phyloP scores from a whole-genome alignment of 1,284 basidiomycete species.

The Ustilago loliicola region DNA sequence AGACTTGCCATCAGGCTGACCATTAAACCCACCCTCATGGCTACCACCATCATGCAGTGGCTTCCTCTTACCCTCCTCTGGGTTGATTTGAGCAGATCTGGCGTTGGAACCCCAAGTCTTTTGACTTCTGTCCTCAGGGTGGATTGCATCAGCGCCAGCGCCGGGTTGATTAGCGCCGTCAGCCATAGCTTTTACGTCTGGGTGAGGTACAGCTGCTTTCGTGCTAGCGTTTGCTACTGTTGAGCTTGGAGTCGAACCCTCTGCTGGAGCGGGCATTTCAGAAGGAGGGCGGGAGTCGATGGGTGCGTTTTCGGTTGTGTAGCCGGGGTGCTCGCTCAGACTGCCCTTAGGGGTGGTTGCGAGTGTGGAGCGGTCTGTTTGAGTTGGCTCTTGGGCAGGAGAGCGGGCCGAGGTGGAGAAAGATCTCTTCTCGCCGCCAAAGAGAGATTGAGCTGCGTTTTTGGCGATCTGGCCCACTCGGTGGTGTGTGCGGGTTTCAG shows the following conservation, averaged over 20 bases:
- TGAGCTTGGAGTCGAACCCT: constrained; percentile 22
- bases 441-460: constrained; percentile 36
- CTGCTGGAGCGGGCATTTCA: constrained; percentile 41
- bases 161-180: constrained; percentile 41
- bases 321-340: constrained; percentile 42
- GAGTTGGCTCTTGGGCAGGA: constrained; percentile 25
- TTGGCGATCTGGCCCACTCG: constrained; percentile 37
- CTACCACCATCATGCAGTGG: constrained; percentile 55
- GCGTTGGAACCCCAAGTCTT: constrained; percentile 54
- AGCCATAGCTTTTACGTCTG: constrained; percentile 51
- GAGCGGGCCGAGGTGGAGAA: constrained; percentile 31
- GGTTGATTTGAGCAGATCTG: constrained; percentile 54
- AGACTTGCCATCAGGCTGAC: constrained; percentile 28
- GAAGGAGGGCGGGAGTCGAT: constrained; percentile 45
- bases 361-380: constrained; percentile 18
- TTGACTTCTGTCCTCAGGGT: constrained; percentile 47
- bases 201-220: constrained; percentile 34
- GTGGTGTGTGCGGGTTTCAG: constrained; percentile 31
- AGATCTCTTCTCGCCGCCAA: constrained; percentile 29
- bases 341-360: constrained; percentile 32
- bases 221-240: constrained; percentile 38
- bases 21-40: constrained; percentile 56
- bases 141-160: constrained; percentile 47
- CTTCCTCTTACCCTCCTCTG: constrained; percentile 49
- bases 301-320: constrained; percentile 54